Evolutionary conservation across 805 yeast genomes (phyloP), one percentile per base, ranked within the genome.

Genomic region (Cyberlindnera maritima): DNA sequence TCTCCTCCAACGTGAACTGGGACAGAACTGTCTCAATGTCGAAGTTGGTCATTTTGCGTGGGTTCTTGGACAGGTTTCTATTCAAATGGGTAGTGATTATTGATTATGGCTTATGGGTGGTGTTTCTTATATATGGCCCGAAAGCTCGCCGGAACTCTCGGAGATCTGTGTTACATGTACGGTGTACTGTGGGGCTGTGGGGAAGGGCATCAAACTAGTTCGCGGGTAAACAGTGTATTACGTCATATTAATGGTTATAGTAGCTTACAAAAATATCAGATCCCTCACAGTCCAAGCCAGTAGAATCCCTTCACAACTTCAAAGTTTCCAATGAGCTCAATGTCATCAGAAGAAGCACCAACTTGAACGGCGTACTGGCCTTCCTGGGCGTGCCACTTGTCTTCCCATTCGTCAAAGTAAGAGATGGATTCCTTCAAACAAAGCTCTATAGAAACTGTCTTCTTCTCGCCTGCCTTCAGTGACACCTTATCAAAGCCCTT

Each of bases 401-500:
- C 60, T 44, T 64, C 63, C 53, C 70, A 70, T 43, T 68, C 77
- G 50, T 81, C 77, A 65, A 74, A 82, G 66, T 65, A 80, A 0
- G 84, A 79, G 13, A 77, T 68, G 2, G 76, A 68, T 50, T 79
- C 79, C 54, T 75, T 75, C 47, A 75, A 46, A 1, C 72, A 68
- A 21, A 77, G 52, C 14, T 52, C 54, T 25, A 80, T 53, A 1
- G 54, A 47, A 15, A 73, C 77, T 1, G 62, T 56, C 44, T 63
- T 62, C 11, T 69, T 46, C 52, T 72, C 74, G 8, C 80, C 80
- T 3, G 81, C 66, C 40, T 63, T 55, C 48, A 81, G 56, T 33
- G 49, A 58, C 8, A 76, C 73, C 63, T 82, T 81, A n/a, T 65
- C 72, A 57, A 77, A 81, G 23, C 75, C 83, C 62, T 78, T 80